phyloP scores from a whole-genome alignment of 2,329 filamentous ascomycete species.

The Fusarium lyarnte region DNA sequence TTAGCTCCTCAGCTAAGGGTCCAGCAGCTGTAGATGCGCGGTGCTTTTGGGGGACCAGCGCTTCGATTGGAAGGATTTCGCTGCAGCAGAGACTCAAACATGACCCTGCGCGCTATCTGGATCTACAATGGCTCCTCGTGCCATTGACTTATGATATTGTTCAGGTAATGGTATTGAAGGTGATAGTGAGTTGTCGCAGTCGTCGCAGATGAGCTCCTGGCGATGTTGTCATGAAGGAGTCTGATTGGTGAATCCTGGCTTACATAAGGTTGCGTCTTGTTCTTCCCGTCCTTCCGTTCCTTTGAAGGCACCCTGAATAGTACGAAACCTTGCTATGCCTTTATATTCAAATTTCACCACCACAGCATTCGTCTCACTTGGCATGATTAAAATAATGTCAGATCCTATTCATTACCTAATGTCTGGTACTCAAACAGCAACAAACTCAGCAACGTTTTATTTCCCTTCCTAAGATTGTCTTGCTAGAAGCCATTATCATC shows the following conservation, averaged over 20 bases:
- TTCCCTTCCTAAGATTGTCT: not conserved
- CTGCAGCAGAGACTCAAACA: conserved; percentile 39
- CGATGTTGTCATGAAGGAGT: conserved; percentile 27
- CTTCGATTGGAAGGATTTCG: conserved; percentile 19
- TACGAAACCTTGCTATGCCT: not conserved
- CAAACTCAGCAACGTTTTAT: not conserved
- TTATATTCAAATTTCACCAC: not conserved
- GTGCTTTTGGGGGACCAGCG: conserved; percentile 27
- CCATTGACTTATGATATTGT: conserved; percentile 37
- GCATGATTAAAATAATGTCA: not conserved
- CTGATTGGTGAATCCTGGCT: conserved; percentile 25
- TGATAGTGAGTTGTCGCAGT: conserved; percentile 23
- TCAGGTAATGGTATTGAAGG: conserved; percentile 23
- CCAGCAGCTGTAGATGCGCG: conserved; percentile 27
- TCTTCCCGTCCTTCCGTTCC: conserved; percentile 2
- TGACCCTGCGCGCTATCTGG: conserved; percentile 36
- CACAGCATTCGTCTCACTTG: not conserved
- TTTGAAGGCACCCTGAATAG: not conserved
- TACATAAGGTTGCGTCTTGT: conserved; percentile 22
- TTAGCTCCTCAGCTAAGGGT: conserved; percentile 41
- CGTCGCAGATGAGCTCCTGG: conserved; percentile 29
- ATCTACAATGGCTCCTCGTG: conserved; percentile 23
- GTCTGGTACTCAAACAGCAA: not conserved
- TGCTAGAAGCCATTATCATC: not conserved
- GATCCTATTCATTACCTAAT: not conserved